phyloP scores from a whole-genome alignment of 371 early-diverging fungal genomes.

The Nematocida ausubeli region DNA sequence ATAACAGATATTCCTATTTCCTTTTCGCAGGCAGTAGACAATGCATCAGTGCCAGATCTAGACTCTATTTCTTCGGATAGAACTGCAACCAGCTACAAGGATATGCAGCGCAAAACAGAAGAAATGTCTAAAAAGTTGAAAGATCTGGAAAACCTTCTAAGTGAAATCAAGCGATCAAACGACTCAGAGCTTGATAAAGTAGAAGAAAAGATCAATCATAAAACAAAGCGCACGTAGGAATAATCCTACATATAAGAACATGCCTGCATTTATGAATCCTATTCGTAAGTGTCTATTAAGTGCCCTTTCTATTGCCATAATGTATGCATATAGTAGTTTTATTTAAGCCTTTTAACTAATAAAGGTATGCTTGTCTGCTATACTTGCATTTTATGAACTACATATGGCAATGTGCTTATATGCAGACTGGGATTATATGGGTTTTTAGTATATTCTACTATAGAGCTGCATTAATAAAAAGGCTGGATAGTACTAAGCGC shows the following conservation, averaged over 20 bases:
- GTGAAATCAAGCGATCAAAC: conserved; percentile 61
- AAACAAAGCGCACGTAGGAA: conserved; percentile 30
- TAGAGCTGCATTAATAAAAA: too few relatives aligned
- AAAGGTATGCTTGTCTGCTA: too few relatives aligned
- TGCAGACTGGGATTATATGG: too few relatives aligned
- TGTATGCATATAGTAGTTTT: too few relatives aligned
- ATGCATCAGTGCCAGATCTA: conserved; percentile 53
- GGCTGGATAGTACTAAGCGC: too few relatives aligned
- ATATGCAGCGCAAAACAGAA: conserved; percentile 66
- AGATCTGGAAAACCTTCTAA: conserved; percentile 63
- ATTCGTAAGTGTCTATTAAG: too few relatives aligned
- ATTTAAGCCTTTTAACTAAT: too few relatives aligned
- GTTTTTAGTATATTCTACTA: too few relatives aligned
- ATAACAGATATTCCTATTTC: neutral
- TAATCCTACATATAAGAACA: neutral
- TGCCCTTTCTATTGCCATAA: too few relatives aligned
- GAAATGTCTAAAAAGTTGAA: conserved; percentile 64
- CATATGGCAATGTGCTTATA: too few relatives aligned
- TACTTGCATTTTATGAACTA: too few relatives aligned
- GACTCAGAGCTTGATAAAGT: conserved; percentile 33
- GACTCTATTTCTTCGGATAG: conserved; percentile 8
- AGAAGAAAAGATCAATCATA: conserved; percentile 53
- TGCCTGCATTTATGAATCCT: too few relatives aligned
- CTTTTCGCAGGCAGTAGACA: conserved; percentile 2
- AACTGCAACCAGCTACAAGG: conserved; percentile 65